Conservation (phyloP, 2,329 filamentous ascomycete species). For the Cordyceps farinosa region DNA sequence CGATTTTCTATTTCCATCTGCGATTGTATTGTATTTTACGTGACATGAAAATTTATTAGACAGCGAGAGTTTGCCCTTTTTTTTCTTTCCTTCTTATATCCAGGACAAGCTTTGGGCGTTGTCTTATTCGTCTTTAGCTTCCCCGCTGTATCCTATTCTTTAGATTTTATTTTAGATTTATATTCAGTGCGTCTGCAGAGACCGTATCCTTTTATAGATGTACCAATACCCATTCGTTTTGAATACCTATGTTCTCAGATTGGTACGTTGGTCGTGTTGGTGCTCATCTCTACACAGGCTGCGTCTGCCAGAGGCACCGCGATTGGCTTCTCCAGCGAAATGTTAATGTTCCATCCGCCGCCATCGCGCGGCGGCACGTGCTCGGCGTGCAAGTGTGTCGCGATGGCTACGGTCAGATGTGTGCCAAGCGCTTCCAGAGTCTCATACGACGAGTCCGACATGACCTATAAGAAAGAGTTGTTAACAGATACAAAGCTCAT, state of each 20-base stretch:
- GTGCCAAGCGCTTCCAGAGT: slow-evolving; percentile 60
- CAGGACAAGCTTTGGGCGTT: background rate
- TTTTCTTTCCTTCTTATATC: background rate
- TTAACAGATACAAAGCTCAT: background rate
- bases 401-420: slow-evolving; percentile 44
- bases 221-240: background rate
- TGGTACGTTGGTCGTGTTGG: slow-evolving; percentile 24
- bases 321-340: slow-evolving; percentile 68
- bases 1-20: background rate
- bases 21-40: slow-evolving; percentile 13
- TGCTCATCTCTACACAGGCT: slow-evolving; percentile 57
- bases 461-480: slow-evolving; percentile 21
- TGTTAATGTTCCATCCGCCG: slow-evolving; percentile 49
- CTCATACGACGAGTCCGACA: slow-evolving; percentile 56
- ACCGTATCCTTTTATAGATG: background rate
- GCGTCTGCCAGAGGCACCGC: slow-evolving; percentile 71
- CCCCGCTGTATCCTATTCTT: background rate
- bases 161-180: background rate
- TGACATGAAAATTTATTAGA: slow-evolving; percentile 17
- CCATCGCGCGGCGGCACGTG: slow-evolving; percentile 18
- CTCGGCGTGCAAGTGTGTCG: slow-evolving; percentile 38
- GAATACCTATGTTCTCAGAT: slow-evolving; percentile 1
- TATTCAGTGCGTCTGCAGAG: slow-evolving; percentile 1
- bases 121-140: background rate
- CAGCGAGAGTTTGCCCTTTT: slow-evolving; percentile 12